Conservation (phyloP, 495 filamentous ascomycete genomes). For the Articulospora tetracladia region DNA sequence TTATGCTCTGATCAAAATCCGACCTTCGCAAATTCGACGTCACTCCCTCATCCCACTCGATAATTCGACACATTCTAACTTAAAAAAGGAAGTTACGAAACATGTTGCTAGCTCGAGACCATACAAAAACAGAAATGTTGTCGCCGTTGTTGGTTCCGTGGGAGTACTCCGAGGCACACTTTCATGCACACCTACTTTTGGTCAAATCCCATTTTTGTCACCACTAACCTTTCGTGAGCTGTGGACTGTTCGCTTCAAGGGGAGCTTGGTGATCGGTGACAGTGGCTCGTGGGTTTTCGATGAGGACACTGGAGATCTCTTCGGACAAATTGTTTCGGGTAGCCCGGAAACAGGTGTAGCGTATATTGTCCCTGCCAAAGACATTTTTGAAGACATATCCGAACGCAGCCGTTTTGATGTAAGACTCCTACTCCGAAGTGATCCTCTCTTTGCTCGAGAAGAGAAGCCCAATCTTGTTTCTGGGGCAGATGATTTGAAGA, state of each 20-base stretch:
- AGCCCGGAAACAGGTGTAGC: constrained; percentile 16
- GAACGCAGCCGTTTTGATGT: background rate
- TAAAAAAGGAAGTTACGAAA: background rate
- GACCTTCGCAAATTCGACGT: no score
- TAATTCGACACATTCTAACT: background rate
- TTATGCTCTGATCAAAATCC: no score
- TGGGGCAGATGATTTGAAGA: no score
- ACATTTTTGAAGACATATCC: constrained; percentile 12
- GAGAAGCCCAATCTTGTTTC: no score
- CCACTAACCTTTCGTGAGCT: background rate
- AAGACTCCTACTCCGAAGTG: no score
- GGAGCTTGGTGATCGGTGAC: constrained; percentile 17
- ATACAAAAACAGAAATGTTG: background rate
- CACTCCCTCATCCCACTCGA: background rate
- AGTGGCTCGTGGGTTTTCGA: constrained; percentile 27
- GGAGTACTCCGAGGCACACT: background rate
- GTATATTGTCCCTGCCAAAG: constrained; percentile 21
- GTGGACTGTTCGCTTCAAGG: background rate
- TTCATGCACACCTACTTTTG: background rate
- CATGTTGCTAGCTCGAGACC: background rate
- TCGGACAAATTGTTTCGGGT: constrained; percentile 26
- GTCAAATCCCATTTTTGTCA: background rate
- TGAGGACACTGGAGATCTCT: constrained; percentile 19
- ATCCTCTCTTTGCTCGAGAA: no score
- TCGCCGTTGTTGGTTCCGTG: no score